Base-by-base conservation (phyloP, 139 green algal genomes). In the Coccomyxa sp. region DNA sequence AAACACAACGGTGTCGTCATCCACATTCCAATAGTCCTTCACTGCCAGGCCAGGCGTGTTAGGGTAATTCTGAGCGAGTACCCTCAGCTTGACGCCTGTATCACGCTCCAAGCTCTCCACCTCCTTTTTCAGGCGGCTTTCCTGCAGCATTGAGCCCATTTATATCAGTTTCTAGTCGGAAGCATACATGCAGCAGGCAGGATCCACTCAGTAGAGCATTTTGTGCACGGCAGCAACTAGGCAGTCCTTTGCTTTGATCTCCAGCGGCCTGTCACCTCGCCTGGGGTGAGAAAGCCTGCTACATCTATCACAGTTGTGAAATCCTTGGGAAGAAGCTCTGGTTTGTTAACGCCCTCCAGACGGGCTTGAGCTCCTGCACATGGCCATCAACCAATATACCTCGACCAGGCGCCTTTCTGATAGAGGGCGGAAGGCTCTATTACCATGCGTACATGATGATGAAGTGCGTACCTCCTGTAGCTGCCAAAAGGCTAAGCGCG, bases 61-160 rank as follows among this genome's bases (percentile, higher is more conserved):
- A 0, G 96, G 96, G 83, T 99, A 99, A 86, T 96, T 99, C 76
- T 99, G 96, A 1, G 95, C 93, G 54, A 99, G 89, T 68, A 99
- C 87, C 0, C 96, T 83, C 72, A 99, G 85, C 84, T 96, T 97
- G 73, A 97, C 88, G 18, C 96, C 96, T 2, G 93, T 98, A 86
- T 98, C 95, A 22, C 78, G 34, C 83, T 99, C 93, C 38, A 99
- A 70, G 4, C 70, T 74, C 29, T 87, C 70, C 9, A 98, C 85
- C 78, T 93, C 76, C 6, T 78, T 44, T 7, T 70, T 79, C 34
- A 98, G 92, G 33, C 89, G 83, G 14, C 78, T 79, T 79, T 97
- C 91, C 91, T 97, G 86, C 77, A 71, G 54, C 38, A 33, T 34
- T 50, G 70, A 64, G 50, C 22, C 5, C 50, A 22, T 64, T 18